These are phyloP conservation scores for Kernera saxatilis DNA, from an alignment of 345 rosid species.

Conservation along the genomic window DNA sequence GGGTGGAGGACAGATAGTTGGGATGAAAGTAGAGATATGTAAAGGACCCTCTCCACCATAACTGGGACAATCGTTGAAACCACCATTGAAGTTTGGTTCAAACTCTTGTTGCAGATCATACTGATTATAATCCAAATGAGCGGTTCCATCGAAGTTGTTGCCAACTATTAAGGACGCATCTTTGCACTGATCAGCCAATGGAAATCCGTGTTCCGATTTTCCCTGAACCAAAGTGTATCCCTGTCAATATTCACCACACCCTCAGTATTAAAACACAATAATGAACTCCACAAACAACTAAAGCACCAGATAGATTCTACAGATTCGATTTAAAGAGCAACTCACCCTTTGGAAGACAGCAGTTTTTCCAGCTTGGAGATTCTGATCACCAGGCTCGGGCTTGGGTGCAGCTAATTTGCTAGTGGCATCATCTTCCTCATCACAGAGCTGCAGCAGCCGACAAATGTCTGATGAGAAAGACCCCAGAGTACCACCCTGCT, in stretches of 20 bases:
- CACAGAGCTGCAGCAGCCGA: conserved; percentile 80
- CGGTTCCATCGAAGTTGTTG: conserved; percentile 41
- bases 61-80: conserved; percentile 38
- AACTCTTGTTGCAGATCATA: conserved; percentile 67
- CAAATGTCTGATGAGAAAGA: conserved; percentile 88
- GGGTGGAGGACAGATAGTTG: conserved; percentile 72
- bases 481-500: conserved; percentile 76
- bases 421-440: conserved; percentile 98
- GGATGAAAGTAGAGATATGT: conserved; percentile 51
- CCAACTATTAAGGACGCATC: conserved; percentile 39
- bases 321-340: neutral
- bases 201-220: conserved; percentile 50
- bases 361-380: conserved; percentile 41
- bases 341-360: conserved; percentile 58
- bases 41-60: conserved; percentile 52
- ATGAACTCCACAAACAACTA: neutral
- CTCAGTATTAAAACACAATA: neutral
- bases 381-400: conserved; percentile 78
- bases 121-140: conserved; percentile 54
- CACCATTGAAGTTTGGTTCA: conserved; percentile 51
- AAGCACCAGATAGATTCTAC: neutral
- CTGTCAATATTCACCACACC: conserved; percentile 32
- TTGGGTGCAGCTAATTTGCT: conserved; percentile 79
- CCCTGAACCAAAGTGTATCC: conserved; percentile 51
- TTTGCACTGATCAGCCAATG: conserved; percentile 53